Base-by-base conservation (phyloP, 2,329 filamentous ascomycete genomes). In the Alternaria brassicae region DNA sequence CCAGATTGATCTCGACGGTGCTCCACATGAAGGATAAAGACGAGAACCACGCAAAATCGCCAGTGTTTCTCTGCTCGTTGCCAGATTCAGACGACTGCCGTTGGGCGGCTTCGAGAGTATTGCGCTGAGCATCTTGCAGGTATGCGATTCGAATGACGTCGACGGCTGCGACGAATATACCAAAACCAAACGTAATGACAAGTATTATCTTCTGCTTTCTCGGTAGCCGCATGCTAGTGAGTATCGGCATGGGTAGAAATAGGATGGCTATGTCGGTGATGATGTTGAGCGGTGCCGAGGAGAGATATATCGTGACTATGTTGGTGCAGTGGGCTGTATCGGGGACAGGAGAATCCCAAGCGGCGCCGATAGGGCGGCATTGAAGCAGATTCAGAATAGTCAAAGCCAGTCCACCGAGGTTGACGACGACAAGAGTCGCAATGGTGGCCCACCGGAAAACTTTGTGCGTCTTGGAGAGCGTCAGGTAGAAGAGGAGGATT, bases 21-120 rank as follows among this genome's bases (percentile, higher is more conserved):
- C 91, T 94, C 94, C 93, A 98, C 91, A 97, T 94, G 72, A 96
- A 89, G 0, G 92, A 91, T 5, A 93, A 80, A 0, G 91, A 92
- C 0, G 91, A 91, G 72, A 94, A 93, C 88, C 84, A 88, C 36
- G 83, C 83, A 60, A 86, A 85, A 63, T 88, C 85, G 8, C 79
- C 80, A 9, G 75, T 71, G 44, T 80, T 81, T 37, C 81, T 72
- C 28, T 73, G 68, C 30, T 70, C 74, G n/a, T 61, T 71, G 13
- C 67, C 72, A 17, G 56, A 66, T 28, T 71, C 64, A 6, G 61
- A 50, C 3, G 50, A 60, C 17, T 76, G 66, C 12, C 64, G 60
- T 44, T 77, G 72, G 5, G 78, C 80, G 66, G 74, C 80, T 64
- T 71, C 79, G 10, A 85, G 72, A 9, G 82, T 79, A 28, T 79